Base-by-base conservation (phyloP, 208 protist species). In the Wallacemonas collosoma region DNA sequence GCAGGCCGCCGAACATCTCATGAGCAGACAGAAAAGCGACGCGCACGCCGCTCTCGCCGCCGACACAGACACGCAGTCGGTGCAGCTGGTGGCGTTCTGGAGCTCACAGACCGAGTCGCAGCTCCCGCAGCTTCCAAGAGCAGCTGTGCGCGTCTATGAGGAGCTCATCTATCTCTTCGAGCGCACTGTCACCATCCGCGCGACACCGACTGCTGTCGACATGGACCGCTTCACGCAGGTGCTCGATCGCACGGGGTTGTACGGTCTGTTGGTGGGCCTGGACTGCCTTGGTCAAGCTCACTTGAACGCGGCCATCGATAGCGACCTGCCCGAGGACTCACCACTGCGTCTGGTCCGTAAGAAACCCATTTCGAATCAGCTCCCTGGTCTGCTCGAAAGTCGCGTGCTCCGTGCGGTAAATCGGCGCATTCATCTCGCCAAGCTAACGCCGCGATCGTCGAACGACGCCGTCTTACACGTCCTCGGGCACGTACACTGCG, bases 111-210 rank as follows among this genome's bases (percentile, higher is more conserved):
- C 54, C 9, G 76, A 73, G 48, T 43, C 53, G n/a, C 48, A 75
- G 3, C 12, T 85, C 15, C 79, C 76, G 2, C 53, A 60, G 35
- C n/a, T 81, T 3, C 41, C 79, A 35, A 65, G 43, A 41, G 75
- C 86, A 36, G 79, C 76, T 3, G 56, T 78, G 39, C 2, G 54
- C n/a, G 85, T 90, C 14, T 94, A 94, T 73, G 63, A 77, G n/a
- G 82, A 91, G 45, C 43, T 94, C 17, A 79, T 87, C 56, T 90
- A 83, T 70, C 72, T 87, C 47, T 88, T 84, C 44, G 85, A 92
- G 72, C 76, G 79, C 45, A 86, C 86, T 62, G 75, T 69, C 9
- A 68, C 89, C 26, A 40, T 89, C 36, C 80, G 76, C 45, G 64
- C 73, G 7, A 72, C 62, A 12, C 43, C 90, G 26, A 72, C 55